phyloP scores from a whole-genome alignment of 257 asterid species.

The Haberlea rhodopensis region DNA sequence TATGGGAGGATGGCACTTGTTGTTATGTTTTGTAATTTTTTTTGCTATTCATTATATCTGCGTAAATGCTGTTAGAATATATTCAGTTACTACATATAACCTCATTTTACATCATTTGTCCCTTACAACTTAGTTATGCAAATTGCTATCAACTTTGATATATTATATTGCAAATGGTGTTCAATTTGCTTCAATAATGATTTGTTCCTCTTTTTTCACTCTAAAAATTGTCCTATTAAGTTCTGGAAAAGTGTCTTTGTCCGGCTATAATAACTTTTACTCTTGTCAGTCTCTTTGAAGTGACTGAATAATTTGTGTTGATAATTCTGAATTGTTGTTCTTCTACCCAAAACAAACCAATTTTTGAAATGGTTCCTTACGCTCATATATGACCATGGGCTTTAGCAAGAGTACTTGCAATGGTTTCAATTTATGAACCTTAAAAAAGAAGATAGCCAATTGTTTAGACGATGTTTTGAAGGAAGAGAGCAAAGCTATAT shows the following conservation, averaged over 20 bases:
- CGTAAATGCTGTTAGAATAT: not conserved
- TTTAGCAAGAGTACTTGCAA: conserved; percentile 2
- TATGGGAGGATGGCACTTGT: conserved; percentile 6
- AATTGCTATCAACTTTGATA: not conserved
- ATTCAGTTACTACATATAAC: conserved; percentile 8
- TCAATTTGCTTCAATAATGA: not conserved
- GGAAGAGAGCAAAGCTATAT: conserved; percentile 10
- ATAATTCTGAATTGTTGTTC: not conserved
- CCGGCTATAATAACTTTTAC: not conserved
- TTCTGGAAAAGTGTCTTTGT: not conserved
- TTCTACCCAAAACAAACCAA: not conserved
- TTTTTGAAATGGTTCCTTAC: not conserved
- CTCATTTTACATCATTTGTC: conserved; percentile 1
- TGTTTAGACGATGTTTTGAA: not conserved
- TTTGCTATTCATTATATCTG: conserved; percentile 1
- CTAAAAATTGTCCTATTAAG: too few species aligned
- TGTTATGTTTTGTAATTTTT: conserved; percentile 6
- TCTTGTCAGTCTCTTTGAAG: conserved; percentile 3
- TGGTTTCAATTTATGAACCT: not conserved
- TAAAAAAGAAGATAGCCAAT: conserved; percentile 3
- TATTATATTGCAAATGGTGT: not conserved
- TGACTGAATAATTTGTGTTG: not conserved
- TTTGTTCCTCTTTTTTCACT: too few species aligned
- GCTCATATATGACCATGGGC: not conserved
- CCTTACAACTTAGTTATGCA: not conserved